Conservation (phyloP, 805 yeast genomes). For the Zygosaccharomyces siamensis region DNA sequence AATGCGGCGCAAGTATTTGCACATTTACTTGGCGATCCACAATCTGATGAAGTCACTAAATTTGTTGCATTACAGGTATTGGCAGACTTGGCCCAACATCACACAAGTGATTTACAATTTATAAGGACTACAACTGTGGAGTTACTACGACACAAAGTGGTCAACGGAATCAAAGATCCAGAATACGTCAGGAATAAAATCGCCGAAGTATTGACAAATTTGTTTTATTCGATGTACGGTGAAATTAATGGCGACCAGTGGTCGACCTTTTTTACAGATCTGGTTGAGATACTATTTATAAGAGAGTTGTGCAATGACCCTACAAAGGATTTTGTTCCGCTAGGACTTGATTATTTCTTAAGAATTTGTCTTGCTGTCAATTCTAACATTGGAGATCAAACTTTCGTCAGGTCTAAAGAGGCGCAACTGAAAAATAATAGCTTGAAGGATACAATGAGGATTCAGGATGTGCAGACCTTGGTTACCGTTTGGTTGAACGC, state of each 20-base stretch:
- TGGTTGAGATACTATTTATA: slow-evolving; percentile 24
- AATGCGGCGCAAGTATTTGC: slow-evolving; percentile 28
- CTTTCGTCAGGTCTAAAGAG: slow-evolving; percentile 64
- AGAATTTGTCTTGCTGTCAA: slow-evolving; percentile 74
- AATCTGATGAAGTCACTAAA: slow-evolving; percentile 27
- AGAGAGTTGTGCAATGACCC: slow-evolving; percentile 15
- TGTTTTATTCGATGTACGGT: slow-evolving; percentile 33
- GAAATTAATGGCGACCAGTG: slow-evolving; percentile 30
- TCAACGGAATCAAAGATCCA: slow-evolving; percentile 21
- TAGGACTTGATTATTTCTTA: slow-evolving; percentile 63
- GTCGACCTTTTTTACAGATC: slow-evolving; percentile 32
- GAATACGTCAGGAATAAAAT: slow-evolving; percentile 34
- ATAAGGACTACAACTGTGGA: slow-evolving; percentile 25
- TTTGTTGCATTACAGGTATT: slow-evolving; percentile 34
- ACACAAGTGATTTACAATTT: slow-evolving; percentile 13
- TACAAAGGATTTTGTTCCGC: slow-evolving; percentile 32
- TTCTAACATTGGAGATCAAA: slow-evolving; percentile 88
- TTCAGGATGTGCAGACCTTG: slow-evolving; percentile 63
- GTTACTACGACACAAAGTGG: slow-evolving; percentile 22
- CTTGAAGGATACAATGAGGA: slow-evolving; percentile 79
- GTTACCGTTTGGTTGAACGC: slow-evolving; percentile 61
- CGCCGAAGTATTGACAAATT: slow-evolving; percentile 31
- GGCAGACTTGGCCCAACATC: slow-evolving; percentile 21
- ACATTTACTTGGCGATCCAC: slow-evolving; percentile 23
- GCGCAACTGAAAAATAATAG: slow-evolving; percentile 59